Base-by-base conservation (phyloP, 164 flowering plant genomes). In the Magnolia kwangsiensis region DNA sequence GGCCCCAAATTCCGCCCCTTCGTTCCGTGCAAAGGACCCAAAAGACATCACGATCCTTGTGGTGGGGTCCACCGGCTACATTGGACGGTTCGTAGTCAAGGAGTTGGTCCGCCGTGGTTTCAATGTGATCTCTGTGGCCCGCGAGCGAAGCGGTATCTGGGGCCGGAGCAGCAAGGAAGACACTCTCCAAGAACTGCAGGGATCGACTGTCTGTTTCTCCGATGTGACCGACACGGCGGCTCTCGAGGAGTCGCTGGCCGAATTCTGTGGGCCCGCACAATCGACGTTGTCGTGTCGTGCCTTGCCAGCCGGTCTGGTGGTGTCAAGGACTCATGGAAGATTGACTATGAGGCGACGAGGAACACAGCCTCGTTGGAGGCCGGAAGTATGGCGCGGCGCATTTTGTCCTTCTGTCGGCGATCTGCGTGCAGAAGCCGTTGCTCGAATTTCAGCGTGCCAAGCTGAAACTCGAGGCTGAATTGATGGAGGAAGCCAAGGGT, bases 1-100 rank as follows among this genome's bases (percentile, higher is more conserved):
- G 8, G 20, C 87, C 24, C 74, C 84, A 73, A 67, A 84, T 2
- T n/a, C 79, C 50, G 66, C 84, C 1, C 20, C 82, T 49, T 84
- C 93, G 29, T 92, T 90, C 84, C 87, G 93, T 69, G 74, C 51
- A 85, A 90, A 87, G 78, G 83, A 72, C 67, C 91, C 97, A 3
- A 82, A 87, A 77, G 92, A 92, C 50, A 83, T 91, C 67, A 94
- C 90, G 76, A 84, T 94, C 73, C 75, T 92, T 76, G 95, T 94
- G 20, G 98, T 91, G 79, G 98, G 98, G 63, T 89, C 97, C 63
- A 92, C 98, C 80, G 98, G 98, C 77, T 95, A 95, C 74, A 93
- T 93, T 71, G 98, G 98, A 5, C 93, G 88, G 71, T 95, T 91
- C 80, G 98, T 91, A 2, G 97, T 87, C 14, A 88, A 84, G 65